Evolutionary conservation across 2,329 filamentous ascomycete species (phyloP).

Genomic region (Monosporascus sp.): DNA sequence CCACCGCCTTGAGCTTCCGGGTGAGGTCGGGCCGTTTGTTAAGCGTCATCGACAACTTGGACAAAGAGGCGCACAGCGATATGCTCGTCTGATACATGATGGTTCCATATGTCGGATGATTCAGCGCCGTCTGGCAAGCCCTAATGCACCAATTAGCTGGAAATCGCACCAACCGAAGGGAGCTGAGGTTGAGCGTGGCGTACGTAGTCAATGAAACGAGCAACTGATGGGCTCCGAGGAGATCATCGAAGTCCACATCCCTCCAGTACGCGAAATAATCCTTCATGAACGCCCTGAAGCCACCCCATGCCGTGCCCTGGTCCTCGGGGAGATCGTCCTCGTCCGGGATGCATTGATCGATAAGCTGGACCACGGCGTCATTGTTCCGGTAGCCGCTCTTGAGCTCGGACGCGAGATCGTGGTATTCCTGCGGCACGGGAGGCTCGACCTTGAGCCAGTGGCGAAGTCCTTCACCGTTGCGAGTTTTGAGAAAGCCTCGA

Average conservation of each 20-base stretch:
- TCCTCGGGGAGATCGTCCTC: slow-evolving; percentile 60
- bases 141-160: slow-evolving; percentile 34
- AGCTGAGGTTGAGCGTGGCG: slow-evolving; percentile 24
- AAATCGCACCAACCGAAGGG: not conserved
- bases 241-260: slow-evolving; percentile 70
- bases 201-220: slow-evolving; percentile 72
- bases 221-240: slow-evolving; percentile 68
- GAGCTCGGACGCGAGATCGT: slow-evolving; percentile 62
- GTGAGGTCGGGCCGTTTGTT: slow-evolving; percentile 76
- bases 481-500: slow-evolving; percentile 52
- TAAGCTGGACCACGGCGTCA: slow-evolving; percentile 54
- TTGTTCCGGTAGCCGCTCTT: slow-evolving; percentile 48
- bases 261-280: slow-evolving; percentile 77
- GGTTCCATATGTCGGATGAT: slow-evolving; percentile 71
- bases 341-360: slow-evolving; percentile 59
- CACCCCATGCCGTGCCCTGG: slow-evolving; percentile 63
- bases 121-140: slow-evolving; percentile 76
- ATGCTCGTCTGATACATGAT: slow-evolving; percentile 81
- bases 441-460: slow-evolving; percentile 72
- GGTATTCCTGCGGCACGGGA: slow-evolving; percentile 61
- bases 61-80: slow-evolving; percentile 72
- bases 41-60: slow-evolving; percentile 76
- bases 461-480: slow-evolving; percentile 61
- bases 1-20: slow-evolving; percentile 49
- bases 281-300: slow-evolving; percentile 73